phyloP scores from a whole-genome alignment of 2,329 filamentous ascomycete genomes.

The Nemania bipapillata region DNA sequence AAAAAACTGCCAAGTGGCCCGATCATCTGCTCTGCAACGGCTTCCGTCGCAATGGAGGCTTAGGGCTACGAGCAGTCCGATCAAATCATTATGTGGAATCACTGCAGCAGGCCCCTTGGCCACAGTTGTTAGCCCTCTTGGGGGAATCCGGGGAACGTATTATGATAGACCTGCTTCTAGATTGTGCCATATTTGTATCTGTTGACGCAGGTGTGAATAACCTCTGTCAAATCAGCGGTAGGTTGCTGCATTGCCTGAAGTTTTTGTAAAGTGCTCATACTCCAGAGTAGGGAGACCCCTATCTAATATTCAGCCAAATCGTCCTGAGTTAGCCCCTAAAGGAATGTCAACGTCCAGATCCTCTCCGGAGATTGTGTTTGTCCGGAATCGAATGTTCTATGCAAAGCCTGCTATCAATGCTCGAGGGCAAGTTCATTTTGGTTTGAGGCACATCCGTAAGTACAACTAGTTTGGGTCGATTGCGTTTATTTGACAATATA shows the following conservation, averaged over 20 bases:
- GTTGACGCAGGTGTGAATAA: conserved; percentile 71
- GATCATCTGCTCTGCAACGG: conserved; percentile 86
- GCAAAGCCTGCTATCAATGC: conserved; percentile 77
- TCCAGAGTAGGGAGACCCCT: conserved; percentile 60
- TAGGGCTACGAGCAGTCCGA: conserved; percentile 70
- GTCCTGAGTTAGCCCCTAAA: conserved; percentile 13
- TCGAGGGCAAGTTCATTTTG: conserved; percentile 74
- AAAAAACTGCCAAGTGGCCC: conserved; percentile 63
- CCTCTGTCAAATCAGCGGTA: conserved; percentile 82
- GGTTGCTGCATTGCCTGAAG: conserved; percentile 42
- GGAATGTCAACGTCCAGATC: conserved; percentile 41
- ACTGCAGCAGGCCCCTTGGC: conserved; percentile 79
- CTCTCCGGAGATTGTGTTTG: conserved; percentile 74
- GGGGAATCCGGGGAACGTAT: conserved; percentile 79
- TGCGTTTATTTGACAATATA: conserved; percentile 26
- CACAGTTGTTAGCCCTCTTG: conserved; percentile 75
- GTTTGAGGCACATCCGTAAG: conserved; percentile 83
- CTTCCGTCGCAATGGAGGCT: conserved; percentile 65
- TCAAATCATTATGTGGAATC: conserved; percentile 76
- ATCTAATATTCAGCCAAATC: conserved; percentile 56
- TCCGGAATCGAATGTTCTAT: conserved; percentile 88
- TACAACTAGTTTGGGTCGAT: conserved; percentile 31
- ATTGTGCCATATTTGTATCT: conserved; percentile 78
- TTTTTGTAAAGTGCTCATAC: conserved; percentile 30
- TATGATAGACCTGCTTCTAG: conserved; percentile 79